Conservation (phyloP, 1,284 basidiomycete species). For the Tilletia setariae region DNA sequence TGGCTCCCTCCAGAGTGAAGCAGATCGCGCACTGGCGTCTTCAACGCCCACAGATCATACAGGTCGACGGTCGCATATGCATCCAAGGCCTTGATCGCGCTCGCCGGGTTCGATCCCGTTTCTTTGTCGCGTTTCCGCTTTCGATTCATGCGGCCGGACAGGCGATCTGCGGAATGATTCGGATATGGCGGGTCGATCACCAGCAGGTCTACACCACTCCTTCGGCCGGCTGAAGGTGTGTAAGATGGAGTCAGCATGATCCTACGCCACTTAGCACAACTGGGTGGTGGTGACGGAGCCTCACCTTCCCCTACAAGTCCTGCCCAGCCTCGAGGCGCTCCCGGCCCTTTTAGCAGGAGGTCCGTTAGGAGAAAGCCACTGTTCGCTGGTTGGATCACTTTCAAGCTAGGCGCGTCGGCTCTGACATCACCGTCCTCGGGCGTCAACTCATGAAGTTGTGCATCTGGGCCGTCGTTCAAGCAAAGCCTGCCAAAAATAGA, state of each 20-base stretch:
- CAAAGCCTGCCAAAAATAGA: too few species aligned
- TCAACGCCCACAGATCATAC: slow-evolving; percentile 28
- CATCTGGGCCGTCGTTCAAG: too few species aligned
- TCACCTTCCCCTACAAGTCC: slow-evolving; percentile 15
- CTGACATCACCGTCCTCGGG: too few species aligned
- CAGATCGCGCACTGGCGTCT: slow-evolving; percentile 21
- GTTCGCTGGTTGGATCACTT: slow-evolving; percentile 14
- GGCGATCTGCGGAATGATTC: slow-evolving; percentile 22
- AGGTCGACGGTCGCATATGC: slow-evolving; percentile 24
- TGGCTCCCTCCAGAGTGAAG: not conserved
- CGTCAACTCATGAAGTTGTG: too few species aligned
- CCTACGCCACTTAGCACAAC: too few species aligned
- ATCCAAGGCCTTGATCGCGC: not conserved
- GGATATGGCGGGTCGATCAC: slow-evolving; percentile 30
- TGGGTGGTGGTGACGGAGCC: not conserved
- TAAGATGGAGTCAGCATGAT: too few species aligned
- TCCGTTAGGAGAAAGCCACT: slow-evolving; percentile 23
- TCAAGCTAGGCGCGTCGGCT: not conserved
- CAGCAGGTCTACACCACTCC: slow-evolving; percentile 21
- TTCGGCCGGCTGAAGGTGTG: too few species aligned
- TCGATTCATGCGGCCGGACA: not conserved
- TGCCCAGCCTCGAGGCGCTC: slow-evolving; percentile 16
- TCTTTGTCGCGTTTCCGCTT: not conserved
- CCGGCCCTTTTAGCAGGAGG: slow-evolving; percentile 4
- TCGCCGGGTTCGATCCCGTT: not conserved